Conservation (phyloP, 148 eudicot species). For the Pouteria glomerata region DNA sequence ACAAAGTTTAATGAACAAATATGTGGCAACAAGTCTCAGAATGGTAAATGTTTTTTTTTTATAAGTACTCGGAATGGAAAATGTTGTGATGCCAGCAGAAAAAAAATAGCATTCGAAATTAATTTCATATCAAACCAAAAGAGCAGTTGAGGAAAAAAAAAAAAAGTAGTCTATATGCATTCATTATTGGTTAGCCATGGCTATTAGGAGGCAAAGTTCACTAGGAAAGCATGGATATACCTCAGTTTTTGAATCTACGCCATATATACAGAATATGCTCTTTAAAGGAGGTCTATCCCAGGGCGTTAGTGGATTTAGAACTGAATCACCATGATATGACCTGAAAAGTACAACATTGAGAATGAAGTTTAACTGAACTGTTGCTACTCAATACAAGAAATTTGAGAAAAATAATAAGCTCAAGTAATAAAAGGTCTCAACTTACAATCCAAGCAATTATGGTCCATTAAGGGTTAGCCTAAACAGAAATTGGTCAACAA, state of each 20-base stretch:
- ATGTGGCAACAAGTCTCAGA: background rate
- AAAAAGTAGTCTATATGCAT: background rate
- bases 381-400: background rate
- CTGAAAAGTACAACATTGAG: conserved; percentile 34
- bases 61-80: no score
- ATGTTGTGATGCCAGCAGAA: background rate
- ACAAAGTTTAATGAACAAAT: background rate
- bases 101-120: background rate
- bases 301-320: conserved; percentile 86
- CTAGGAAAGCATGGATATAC: conserved; percentile 29
- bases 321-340: conserved; percentile 84
- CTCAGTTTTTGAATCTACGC: conserved; percentile 89
- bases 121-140: background rate
- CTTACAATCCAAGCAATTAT: conserved; percentile 3
- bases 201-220: background rate
- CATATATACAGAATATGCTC: conserved; percentile 94
- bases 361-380: background rate
- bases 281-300: conserved; percentile 97
- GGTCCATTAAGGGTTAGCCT: background rate
- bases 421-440: background rate
- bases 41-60: background rate
- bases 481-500: background rate
- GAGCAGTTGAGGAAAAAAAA: background rate
- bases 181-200: background rate
- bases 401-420: background rate